Evolutionary conservation across 768 basidiomycete genomes (phyloP), one percentile per base, ranked within the genome.

Genomic region (Pholiota microspora): DNA sequence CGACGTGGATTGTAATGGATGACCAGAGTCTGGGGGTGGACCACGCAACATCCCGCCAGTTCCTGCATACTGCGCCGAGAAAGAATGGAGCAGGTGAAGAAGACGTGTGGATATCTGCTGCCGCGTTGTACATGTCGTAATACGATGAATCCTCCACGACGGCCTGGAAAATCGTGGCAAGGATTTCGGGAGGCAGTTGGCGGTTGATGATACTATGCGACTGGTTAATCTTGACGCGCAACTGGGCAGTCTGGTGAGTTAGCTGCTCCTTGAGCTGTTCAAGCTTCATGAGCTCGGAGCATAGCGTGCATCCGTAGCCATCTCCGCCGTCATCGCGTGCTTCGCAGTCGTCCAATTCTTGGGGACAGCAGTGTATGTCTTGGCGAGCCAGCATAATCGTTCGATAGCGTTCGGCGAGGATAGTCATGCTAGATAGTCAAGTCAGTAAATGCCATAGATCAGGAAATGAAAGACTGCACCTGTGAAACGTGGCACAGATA

Each of bases 31-130:
- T 45, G 13, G 54, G 58, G 12, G 58, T 53, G 15, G 50, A 52
- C 54, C 54, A 59, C 13, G 58, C 58, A 44, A 59, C 49, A 18
- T 48, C 40, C 9, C 54, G 50, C 54, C 58, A 59, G 3, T 28
- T 45, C 38, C 45, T 50, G 31, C 54, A 55, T 9, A 59, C 51
- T 8, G 58, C 58, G 13, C 58, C 57, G 6, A 59, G 44, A 18
- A 18, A 40, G 42, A 51, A 29, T 3, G 51, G 51, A 16, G 16
- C 7, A 16, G 10, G 51, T 18, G n/a, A 13, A 25, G 18, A 25
- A 21, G 8, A 7, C 13, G 27, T 6, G 13, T 23, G 46, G 34
- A 2, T 51, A n/a, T n/a, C n/a, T n/a, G n/a, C 51, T 5, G n/a
- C 27, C 12, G 36, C 51, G 27, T 44, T 13, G 28, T 31, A 13